Conservation (phyloP, 192 early-diverging fungal genomes). For the Backusella westeae region DNA sequence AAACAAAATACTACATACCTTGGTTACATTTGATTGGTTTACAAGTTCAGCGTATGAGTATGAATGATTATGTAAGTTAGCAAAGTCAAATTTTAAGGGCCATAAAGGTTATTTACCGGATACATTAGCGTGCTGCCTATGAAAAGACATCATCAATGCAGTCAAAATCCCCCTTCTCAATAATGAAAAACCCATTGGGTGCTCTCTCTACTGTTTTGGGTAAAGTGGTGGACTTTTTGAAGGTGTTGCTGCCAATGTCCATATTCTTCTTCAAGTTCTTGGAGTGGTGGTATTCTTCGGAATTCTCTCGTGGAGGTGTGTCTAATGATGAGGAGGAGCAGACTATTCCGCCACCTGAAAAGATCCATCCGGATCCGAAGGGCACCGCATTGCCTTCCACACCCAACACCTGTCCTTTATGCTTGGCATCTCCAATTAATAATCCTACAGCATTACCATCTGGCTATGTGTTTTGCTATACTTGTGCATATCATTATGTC, state of each 20-base stretch:
- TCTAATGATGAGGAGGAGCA: slow-evolving; percentile 42
- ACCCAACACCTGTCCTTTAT: slow-evolving; percentile 79
- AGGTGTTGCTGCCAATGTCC: slow-evolving; percentile 78
- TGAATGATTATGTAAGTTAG: slow-evolving; percentile 74
- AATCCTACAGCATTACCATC: slow-evolving; percentile 87
- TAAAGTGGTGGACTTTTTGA: slow-evolving; percentile 67
- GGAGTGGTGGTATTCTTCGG: slow-evolving; percentile 95
- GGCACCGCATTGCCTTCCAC: slow-evolving; percentile 74
- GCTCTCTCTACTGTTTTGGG: slow-evolving; percentile 39
- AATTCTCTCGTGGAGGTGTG: slow-evolving; percentile 62
- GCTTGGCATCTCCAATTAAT: slow-evolving; percentile 56
- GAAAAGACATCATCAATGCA: slow-evolving; percentile 9
- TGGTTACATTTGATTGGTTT: slow-evolving; percentile 81
- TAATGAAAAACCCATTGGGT: slow-evolving; percentile 12
- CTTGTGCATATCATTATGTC: slow-evolving; percentile 78
- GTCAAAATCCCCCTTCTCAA: slow-evolving; percentile 8
- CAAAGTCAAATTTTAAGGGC: background rate
- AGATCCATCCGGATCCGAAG: slow-evolving; percentile 62
- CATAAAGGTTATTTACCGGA: background rate
- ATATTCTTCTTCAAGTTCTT: slow-evolving; percentile 94
- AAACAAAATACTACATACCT: slow-evolving; percentile 79
- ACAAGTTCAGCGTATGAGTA: slow-evolving; percentile 75
- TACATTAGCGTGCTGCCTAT: slow-evolving; percentile 21
- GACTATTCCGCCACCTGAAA: slow-evolving; percentile 62
- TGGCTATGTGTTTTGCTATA: slow-evolving; percentile 94